Conservation (phyloP, 2,329 filamentous ascomycete species). For the Aotearoamyces nothofagi region DNA sequence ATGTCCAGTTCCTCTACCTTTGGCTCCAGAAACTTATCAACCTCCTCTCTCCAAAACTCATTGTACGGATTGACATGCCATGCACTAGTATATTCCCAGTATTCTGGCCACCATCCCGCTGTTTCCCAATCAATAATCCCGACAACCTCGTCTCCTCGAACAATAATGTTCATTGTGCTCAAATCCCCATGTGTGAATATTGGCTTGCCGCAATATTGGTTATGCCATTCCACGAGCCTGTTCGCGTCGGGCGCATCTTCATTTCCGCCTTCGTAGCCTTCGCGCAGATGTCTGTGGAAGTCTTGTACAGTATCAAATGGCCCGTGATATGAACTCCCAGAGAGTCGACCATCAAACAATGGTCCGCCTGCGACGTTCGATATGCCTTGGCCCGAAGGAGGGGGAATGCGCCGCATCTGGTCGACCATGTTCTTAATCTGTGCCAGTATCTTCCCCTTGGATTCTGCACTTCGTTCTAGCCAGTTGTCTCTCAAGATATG, state of each 20-base stretch:
- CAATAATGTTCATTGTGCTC: slow-evolving; percentile 27
- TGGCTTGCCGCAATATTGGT: too few relatives aligned
- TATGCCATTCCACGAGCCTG: too few relatives aligned
- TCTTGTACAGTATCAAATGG: slow-evolving; percentile 20
- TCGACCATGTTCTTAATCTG: slow-evolving; percentile 17
- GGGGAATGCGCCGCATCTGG: slow-evolving; percentile 18
- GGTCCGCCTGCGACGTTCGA: slow-evolving; percentile 19
- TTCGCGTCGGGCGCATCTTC: too few relatives aligned
- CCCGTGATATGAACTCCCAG: slow-evolving; percentile 15
- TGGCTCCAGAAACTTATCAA: slow-evolving; percentile 24
- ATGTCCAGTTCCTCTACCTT: slow-evolving; percentile 23
- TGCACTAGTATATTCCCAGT: slow-evolving; percentile 21
- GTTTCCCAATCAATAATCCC: slow-evolving; percentile 31
- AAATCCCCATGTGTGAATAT: slow-evolving; percentile 32
- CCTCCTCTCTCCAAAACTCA: slow-evolving; percentile 22
- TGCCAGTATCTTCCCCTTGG: slow-evolving; percentile 20
- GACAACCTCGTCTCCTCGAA: slow-evolving; percentile 24
- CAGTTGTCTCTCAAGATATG: slow-evolving; percentile 19
- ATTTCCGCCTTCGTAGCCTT: too few relatives aligned
- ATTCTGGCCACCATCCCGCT: slow-evolving; percentile 26
- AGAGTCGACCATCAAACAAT: slow-evolving; percentile 19
- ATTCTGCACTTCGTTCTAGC: slow-evolving; percentile 17
- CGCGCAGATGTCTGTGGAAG: too few relatives aligned
- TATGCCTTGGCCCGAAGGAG: slow-evolving; percentile 13
- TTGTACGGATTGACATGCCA: slow-evolving; percentile 25